A percentile compares a stretch with the other conserved stretches of the same genome.
These are phyloP conservation scores for Eimeria praecox DNA, from an alignment of 169 alveolate species.

Conservation along the genomic window DNA sequence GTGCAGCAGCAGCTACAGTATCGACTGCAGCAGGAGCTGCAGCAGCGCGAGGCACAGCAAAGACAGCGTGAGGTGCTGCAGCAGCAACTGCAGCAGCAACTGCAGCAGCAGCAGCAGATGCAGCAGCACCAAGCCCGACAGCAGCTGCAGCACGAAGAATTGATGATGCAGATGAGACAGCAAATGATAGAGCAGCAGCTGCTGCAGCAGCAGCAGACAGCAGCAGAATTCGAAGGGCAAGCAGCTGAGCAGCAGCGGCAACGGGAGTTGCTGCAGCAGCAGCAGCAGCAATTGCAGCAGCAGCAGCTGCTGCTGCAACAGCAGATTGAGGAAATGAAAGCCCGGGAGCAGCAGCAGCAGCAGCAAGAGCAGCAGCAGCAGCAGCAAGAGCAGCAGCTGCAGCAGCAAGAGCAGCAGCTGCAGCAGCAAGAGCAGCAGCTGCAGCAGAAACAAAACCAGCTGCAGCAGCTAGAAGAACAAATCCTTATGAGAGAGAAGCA, in stretches of 20 bases:
- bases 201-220: conserved; percentile 25
- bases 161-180: conserved; percentile 38
- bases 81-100: conserved; percentile 60
- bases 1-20: conserved; percentile 34
- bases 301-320: too few species aligned
- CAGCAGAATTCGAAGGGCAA: conserved; percentile 18
- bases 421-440: conserved; percentile 36
- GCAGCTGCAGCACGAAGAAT: conserved; percentile 50
- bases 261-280: conserved; percentile 47
- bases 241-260: conserved; percentile 52
- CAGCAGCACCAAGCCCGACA: conserved; percentile 16
- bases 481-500: background rate
- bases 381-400: background rate
- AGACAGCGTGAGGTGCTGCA: conserved; percentile 39
- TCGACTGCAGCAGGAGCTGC: conserved; percentile 51
- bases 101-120: conserved; percentile 40
- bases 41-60: conserved; percentile 2
- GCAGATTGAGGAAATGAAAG: background rate
- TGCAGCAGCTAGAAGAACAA: conserved; percentile 1
- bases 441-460: conserved; percentile 15
- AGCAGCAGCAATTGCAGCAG: background rate
- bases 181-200: conserved; percentile 66
- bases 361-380: conserved; percentile 10
- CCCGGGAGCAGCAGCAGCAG: conserved; percentile 37
- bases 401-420: conserved; percentile 18